Evolutionary conservation across 495 filamentous ascomycete species (phyloP).

Genomic region (Niebla homalea): DNA sequence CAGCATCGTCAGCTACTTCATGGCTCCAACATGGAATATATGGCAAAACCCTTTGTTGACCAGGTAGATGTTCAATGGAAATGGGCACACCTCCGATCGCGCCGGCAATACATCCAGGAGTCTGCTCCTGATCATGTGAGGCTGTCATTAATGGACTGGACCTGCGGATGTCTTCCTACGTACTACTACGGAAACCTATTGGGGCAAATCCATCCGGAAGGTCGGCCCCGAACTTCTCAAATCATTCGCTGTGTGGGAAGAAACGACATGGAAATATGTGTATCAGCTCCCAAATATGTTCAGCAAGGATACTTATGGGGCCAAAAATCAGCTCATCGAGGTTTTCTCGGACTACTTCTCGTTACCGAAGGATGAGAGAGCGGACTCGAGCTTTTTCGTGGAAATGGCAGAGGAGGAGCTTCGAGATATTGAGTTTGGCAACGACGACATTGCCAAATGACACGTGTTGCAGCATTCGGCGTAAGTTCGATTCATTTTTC

Average conservation of each 20-base stretch:
- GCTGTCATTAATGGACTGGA: conserved; percentile 4
- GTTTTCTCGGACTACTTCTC: conserved; percentile 15
- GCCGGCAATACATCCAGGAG: neutral
- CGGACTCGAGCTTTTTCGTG: conserved; percentile 10
- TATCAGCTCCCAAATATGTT: conserved; percentile 5
- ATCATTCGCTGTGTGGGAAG: conserved; percentile 16
- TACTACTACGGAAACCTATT: conserved; percentile 15
- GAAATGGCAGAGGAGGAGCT: conserved; percentile 8
- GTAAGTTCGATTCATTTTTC: neutral
- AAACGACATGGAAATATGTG: conserved; percentile 19
- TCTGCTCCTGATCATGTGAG: neutral
- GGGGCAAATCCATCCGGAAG: conserved; percentile 16
- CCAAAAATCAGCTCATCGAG: conserved; percentile 7
- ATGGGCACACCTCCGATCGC: neutral
- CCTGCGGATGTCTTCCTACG: conserved; percentile 10
- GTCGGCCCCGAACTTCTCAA: conserved; percentile 15
- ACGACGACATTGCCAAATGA: conserved; percentile 14
- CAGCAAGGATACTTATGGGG: conserved; percentile 6
- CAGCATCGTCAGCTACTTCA: conserved; percentile 14
- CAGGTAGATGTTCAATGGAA: neutral
- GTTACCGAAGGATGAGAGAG: conserved; percentile 12
- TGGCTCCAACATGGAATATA: conserved; percentile 6
- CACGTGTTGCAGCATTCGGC: conserved; percentile 12
- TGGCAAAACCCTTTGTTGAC: neutral
- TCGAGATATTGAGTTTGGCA: conserved; percentile 5